Base-by-base conservation (phyloP, 163 green algal species). In the Smithsoniella earleae region DNA sequence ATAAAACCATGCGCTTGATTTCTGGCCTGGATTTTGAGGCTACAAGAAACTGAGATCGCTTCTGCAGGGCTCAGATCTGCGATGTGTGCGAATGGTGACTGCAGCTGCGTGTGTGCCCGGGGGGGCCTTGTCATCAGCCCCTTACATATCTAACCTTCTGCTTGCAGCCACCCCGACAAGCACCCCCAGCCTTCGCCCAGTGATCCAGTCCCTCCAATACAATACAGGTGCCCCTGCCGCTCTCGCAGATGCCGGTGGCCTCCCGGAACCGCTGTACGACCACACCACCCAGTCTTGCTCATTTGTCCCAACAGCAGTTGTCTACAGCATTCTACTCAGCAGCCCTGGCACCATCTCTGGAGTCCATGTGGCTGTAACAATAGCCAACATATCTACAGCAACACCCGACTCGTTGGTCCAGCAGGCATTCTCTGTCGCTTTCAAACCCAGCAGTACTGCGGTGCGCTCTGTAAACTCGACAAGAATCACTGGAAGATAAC, bases 61-160 rank as follows among this genome's bases (percentile, higher is more conserved):
- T n/a, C n/a, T 69, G 58, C 58, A 69, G 58, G 58, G 43, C 58
- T 45, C 58, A 36, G 58, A 30, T 13, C 58, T 45, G 18, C n/a
- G 58, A 0, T 69, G 58, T 13, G 43, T 69, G 16, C n/a, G 20
- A 3, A 34, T 4, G 30, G 58, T 69, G 6, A 16, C n/a, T 38
- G 30, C 58, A n/a, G 58, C 25, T n/a, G n/a, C 40, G 58, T 69
- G 58, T 33, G 25, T 69, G 3, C 58, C 58, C 0, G 2, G 58
- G 18, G 58, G 58, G 6, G 20, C 1, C 27, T 33, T 69, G 30
- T 69, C 58, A 30, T 30, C 27, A 4, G 18, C 10, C 3, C 25
- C 58, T 6, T 38, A 43, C 58, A 69, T 36, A 30, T n/a, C 58
- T 36, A 38, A 30, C n/a, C n/a, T 43, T 33, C 34, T n/a, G n/a